Percentiles rank a stretch among this genome's conserved stretches.
These are phyloP conservation scores for Penicillium pancosmium DNA, from an alignment of 495 filamentous ascomycete genomes.

Conservation along the genomic window DNA sequence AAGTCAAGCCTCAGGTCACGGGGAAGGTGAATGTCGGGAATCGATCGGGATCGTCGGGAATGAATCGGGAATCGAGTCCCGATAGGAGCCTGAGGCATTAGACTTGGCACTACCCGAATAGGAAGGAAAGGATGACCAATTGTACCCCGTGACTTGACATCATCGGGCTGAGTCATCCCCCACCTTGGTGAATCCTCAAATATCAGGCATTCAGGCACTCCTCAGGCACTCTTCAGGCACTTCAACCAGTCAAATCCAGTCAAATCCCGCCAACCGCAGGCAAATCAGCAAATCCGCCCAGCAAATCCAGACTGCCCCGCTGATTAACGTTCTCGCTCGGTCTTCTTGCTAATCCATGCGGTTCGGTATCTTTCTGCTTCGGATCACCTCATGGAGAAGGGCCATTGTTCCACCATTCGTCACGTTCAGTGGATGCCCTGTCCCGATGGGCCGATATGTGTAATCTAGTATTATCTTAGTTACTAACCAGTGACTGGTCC, in stretches of 20 bases:
- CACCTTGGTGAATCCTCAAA: not conserved
- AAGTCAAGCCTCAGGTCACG: too few relatives aligned
- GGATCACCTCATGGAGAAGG: conserved; percentile 40
- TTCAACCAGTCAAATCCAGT: not conserved
- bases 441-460: conserved; percentile 40
- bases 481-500: not conserved
- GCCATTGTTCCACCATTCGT: conserved; percentile 22
- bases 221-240: not conserved
- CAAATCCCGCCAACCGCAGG: not conserved
- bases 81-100: not conserved
- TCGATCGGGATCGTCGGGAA: conserved; percentile 4
- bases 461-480: conserved; percentile 19
- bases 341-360: conserved; percentile 45
- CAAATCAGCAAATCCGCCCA: not conserved
- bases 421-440: conserved; percentile 13
- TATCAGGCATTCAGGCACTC: not conserved
- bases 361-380: conserved; percentile 50
- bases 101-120: not conserved
- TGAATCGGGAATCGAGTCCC: conserved; percentile 4
- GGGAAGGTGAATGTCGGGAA: not conserved
- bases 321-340: conserved; percentile 36
- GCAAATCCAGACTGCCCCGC: conserved; percentile 4
- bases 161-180: not conserved
- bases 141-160: not conserved
- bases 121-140: not conserved